These are phyloP conservation scores for Ascoidea rubescens DNA, from an alignment of 805 yeast species.

Conservation along the genomic window DNA sequence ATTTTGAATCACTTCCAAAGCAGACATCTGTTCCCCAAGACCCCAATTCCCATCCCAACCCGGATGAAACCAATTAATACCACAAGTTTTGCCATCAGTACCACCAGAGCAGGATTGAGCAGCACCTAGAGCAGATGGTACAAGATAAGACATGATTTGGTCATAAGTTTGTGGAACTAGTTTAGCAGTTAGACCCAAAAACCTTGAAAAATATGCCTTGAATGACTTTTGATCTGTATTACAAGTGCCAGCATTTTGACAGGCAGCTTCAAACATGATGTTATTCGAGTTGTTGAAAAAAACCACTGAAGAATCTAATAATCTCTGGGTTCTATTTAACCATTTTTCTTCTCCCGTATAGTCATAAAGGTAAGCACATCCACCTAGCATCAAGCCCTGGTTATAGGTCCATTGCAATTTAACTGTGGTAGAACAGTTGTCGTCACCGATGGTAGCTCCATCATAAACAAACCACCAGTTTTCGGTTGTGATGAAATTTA, in stretches of 20 bases:
- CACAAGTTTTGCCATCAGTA: slow-evolving; percentile 82
- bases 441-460: slow-evolving; percentile 39
- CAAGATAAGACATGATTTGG: slow-evolving; percentile 20
- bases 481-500: slow-evolving; percentile 25
- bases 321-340: slow-evolving; percentile 43
- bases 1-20: slow-evolving; percentile 50
- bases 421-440: slow-evolving; percentile 49
- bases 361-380: slow-evolving; percentile 71
- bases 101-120: slow-evolving; percentile 83
- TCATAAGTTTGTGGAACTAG: slow-evolving; percentile 42
- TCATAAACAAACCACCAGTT: slow-evolving; percentile 42
- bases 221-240: slow-evolving; percentile 82
- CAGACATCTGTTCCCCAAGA: slow-evolving; percentile 83
- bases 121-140: slow-evolving; percentile 52
- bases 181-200: slow-evolving; percentile 59
- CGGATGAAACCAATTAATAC: slow-evolving; percentile 55
- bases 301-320: slow-evolving; percentile 39
- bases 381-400: slow-evolving; percentile 66
- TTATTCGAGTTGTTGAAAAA: slow-evolving; percentile 37
- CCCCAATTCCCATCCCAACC: slow-evolving; percentile 71
- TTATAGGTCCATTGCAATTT: slow-evolving; percentile 75
- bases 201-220: slow-evolving; percentile 70
- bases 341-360: slow-evolving; percentile 53
- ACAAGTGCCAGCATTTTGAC: slow-evolving; percentile 54
- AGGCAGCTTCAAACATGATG: slow-evolving; percentile 72